Evolutionary conservation across 108 stramenopile genomes (phyloP), one percentile per base, ranked within the genome.

Genomic region (Pseudonitzschia delicatissima): DNA sequence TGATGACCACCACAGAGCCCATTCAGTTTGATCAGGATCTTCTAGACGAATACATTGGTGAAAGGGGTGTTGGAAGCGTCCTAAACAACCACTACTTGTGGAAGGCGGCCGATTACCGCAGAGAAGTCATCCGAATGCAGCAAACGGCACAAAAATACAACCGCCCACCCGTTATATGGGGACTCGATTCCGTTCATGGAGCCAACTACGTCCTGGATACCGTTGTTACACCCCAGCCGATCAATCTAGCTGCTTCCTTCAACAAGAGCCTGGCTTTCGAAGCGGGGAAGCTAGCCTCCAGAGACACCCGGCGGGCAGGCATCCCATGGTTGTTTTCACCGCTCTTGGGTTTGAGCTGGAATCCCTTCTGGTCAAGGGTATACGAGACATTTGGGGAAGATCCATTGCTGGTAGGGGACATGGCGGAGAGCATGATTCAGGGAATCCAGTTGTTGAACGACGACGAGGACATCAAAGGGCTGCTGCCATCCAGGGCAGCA

Each of bases 331-430:
- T 95, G 15, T 95, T 92, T 76, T 65, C 80, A 32, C 94, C 94
- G 0, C 53, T 95, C 8, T 66, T 95, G 45, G 94, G 94, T 9
- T 34, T 95, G 36, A 83, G 84, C 11, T 74, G 78, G 66, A 71
- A 89, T 42, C 86, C 91, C 4, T 62, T 72, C 32, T 95, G 91
- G 91, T 57, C 78, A 15, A 74, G 91, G 5, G 76, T 87, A 11
- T 91, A 81, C 69, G 94, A 95, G 69, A 92, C 90, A 15, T 95
- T 91, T 77, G 94, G 94, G 7, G 94, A 95, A 63, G 90, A 91
- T 72, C 90, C 90, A 0, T 18, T 69, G 4, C 11, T 94, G 6
- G 83, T 85, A 2, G 82, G 86, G 2, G 33, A 57, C 18, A 84
- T 94, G 85, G 93, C 86, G 13, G 33, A 28, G 34, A 76, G 74